A percentile compares a stretch with the other conserved stretches of the same genome.
Evolutionary conservation across 129 eudicot genomes (phyloP).

Genomic region (Deinandra increscens): DNA sequence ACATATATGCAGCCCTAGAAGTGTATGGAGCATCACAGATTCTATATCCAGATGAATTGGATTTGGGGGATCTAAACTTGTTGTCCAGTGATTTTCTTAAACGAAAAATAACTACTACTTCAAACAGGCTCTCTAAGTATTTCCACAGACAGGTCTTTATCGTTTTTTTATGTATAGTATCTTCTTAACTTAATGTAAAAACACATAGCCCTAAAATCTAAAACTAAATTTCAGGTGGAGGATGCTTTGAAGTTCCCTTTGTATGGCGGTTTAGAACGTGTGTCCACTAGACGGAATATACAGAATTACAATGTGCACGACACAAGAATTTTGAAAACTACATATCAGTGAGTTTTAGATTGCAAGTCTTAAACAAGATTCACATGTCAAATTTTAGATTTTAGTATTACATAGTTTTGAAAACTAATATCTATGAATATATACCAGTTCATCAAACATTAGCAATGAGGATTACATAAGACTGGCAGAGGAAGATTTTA

Average conservation of each 20-base stretch:
- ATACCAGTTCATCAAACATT: conserved; percentile 50
- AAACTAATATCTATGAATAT: not conserved
- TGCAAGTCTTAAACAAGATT: not conserved
- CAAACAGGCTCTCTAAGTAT: conserved; percentile 32
- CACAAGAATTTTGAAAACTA: conserved; percentile 57
- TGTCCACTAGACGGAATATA: conserved; percentile 58
- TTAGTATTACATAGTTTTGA: conserved; percentile 1
- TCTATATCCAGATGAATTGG: conserved; percentile 44
- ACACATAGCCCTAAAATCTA: no score
- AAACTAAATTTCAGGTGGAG: conserved; percentile 55
- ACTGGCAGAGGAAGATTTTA: conserved; percentile 73
- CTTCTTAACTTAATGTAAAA: no score
- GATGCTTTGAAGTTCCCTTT: conserved; percentile 53
- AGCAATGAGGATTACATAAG: conserved; percentile 52
- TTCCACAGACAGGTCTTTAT: conserved; percentile 50
- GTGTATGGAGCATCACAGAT: conserved; percentile 59
- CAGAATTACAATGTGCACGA: conserved; percentile 46
- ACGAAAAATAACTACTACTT: conserved; percentile 28
- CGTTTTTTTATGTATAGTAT: not conserved
- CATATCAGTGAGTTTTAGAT: conserved; percentile 45
- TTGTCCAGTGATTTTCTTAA: conserved; percentile 41
- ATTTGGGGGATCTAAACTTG: conserved; percentile 39
- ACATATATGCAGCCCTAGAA: conserved; percentile 47
- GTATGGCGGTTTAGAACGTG: conserved; percentile 51
- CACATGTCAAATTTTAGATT: not conserved